A percentile compares a stretch with the other conserved stretches of the same genome.
phyloP scores from a whole-genome alignment of 805 yeast genomes.

The Wickerhamiella australiensis region DNA sequence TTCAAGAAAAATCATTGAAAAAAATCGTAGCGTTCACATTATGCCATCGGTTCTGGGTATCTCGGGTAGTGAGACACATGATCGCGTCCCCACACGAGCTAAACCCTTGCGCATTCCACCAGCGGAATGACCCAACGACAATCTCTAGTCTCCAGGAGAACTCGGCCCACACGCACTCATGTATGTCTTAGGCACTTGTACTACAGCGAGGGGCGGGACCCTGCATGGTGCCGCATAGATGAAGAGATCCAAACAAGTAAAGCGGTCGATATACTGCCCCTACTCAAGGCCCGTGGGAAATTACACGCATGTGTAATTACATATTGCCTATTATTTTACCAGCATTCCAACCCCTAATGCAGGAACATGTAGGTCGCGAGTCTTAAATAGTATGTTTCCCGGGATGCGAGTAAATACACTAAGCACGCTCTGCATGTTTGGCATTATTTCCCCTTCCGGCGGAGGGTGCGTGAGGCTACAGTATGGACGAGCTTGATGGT shows the following conservation, averaged over 20 bases:
- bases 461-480: background rate
- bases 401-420: background rate
- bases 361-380: slow-evolving; percentile 1
- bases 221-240: slow-evolving; percentile 1
- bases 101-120: background rate
- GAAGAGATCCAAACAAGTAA: background rate
- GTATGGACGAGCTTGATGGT: background rate
- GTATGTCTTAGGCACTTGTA: background rate
- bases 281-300: too few relatives aligned
- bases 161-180: background rate
- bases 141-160: background rate
- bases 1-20: too few relatives aligned
- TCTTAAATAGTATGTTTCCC: slow-evolving; percentile 1
- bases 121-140: background rate
- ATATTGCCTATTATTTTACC: background rate
- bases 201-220: background rate
- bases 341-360: background rate
- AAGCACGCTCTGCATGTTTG: slow-evolving; percentile 1
- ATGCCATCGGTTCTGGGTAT: too few relatives aligned
- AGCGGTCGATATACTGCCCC: too few relatives aligned
- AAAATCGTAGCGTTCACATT: too few relatives aligned
- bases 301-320: background rate
- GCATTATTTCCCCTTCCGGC: slow-evolving; percentile 3
- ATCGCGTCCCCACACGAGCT: too few relatives aligned
- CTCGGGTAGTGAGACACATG: too few relatives aligned